Evolutionary conservation across 768 basidiomycete species (phyloP).

Genomic region (Mycena pura): DNA sequence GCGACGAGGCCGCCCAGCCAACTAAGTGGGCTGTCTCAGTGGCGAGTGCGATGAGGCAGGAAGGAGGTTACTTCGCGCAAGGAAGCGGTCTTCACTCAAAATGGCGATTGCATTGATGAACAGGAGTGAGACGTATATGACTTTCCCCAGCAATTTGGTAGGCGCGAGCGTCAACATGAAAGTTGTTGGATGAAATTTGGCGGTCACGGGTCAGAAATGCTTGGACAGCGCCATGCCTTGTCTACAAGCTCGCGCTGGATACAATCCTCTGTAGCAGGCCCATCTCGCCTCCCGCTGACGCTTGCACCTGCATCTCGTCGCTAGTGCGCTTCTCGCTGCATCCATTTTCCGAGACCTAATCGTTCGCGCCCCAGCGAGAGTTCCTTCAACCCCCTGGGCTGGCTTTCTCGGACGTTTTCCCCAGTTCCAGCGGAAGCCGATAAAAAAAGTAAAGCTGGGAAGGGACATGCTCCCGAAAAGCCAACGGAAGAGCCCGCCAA

Average conservation of each 20-base stretch:
- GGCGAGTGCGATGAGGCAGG: background rate
- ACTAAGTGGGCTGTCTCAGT: conserved; percentile 53
- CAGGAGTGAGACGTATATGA: conserved; percentile 87
- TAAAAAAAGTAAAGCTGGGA: conserved; percentile 55
- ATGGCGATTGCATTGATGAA: conserved; percentile 95
- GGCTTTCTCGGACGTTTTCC: conserved; percentile 67
- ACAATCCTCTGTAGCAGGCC: conserved; percentile 13
- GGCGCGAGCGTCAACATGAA: conserved; percentile 26
- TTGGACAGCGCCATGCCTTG: conserved; percentile 29
- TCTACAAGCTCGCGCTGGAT: conserved; percentile 28
- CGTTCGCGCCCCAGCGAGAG: conserved; percentile 46
- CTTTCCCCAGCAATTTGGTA: conserved; percentile 59
- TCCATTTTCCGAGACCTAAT: background rate
- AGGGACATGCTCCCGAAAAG: conserved; percentile 10
- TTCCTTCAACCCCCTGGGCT: conserved; percentile 63
- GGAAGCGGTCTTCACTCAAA: conserved; percentile 94
- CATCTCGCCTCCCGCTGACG: conserved; percentile 35
- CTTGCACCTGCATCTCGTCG: conserved; percentile 44
- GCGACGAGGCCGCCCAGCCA: conserved; percentile 86
- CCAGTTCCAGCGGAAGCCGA: conserved; percentile 57
- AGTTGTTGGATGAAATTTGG: conserved; percentile 23
- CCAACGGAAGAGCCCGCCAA: conserved; percentile 8
- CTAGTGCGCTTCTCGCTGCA: conserved; percentile 43
- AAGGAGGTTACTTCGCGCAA: conserved; percentile 78
- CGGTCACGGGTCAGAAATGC: conserved; percentile 1